Evolutionary conservation across 2,329 filamentous ascomycete species (phyloP), one percentile per base, ranked within the genome.

Genomic region (Claviceps sp.): DNA sequence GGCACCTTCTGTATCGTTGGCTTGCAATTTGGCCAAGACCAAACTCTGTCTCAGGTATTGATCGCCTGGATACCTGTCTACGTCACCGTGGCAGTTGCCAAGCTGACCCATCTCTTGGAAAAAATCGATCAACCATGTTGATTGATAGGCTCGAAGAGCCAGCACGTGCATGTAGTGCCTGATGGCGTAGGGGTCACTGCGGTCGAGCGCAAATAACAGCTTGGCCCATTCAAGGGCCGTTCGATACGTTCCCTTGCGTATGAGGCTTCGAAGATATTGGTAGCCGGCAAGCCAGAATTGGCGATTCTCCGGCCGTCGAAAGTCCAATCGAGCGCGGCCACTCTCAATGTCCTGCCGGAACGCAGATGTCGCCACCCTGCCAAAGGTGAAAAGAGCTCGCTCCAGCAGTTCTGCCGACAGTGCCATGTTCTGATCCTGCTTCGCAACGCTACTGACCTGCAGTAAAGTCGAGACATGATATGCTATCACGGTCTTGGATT

Each of bases 161-260:
- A 95, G 75, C 56, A 89, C 81, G 63, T 96, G 91, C 48, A 95
- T 80, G 56, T 89, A 77, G 52, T 95, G 78, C 55, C 83, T 77
- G 62, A 95, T 80, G 47, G 81, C 87, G 61, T 95, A 96, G 0
- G 89, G 89, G 63, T 98, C 93, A 4, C 74, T 71, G 47, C 82
- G 81, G 58, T 89, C 81, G 54, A 97, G 69, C 53, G 83, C 80
- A 34, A 94, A 75, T 10, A 96, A 73, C 5, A 97, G 70, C 68
- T 93, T 95, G 6, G 87, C 80, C 90, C 93, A 98, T 67, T 97
- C 93, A 47, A 95, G 81, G 0, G 89, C 89, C 1, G 93, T 97
- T 47, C 89, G 79, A 74, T 89, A 95, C 1, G 91, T 96, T n/a
- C 90, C 89, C 60, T 94, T 91, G 69, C 89, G 83, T 16, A 89